These are phyloP conservation scores for Pseudofabraea citricarpa DNA, from an alignment of 2,329 filamentous ascomycete genomes.

Conservation along the genomic window DNA sequence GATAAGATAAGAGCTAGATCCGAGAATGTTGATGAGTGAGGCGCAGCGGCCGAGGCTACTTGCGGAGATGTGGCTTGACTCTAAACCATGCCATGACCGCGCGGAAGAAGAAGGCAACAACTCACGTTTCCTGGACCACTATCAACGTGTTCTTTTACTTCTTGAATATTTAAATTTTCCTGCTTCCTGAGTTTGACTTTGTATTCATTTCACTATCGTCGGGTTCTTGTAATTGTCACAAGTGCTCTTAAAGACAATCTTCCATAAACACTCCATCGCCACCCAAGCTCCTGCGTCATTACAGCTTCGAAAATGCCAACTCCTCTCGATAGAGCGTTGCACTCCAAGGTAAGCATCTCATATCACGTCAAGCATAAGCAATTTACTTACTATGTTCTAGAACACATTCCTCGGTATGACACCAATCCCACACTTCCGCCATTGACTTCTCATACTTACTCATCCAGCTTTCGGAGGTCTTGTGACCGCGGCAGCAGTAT, in stretches of 20 bases:
- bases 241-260: no score
- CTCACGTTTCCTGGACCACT: no score
- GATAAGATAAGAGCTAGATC: not conserved
- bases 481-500: conserved; percentile 74
- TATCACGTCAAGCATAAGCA: not conserved
- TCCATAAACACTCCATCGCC: not conserved
- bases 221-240: no score
- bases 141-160: no score
- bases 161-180: conserved; percentile 6
- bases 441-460: conserved; percentile 4
- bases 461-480: conserved; percentile 70
- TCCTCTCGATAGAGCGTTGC: conserved; percentile 61
- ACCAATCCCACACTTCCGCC: not conserved
- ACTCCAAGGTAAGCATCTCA: conserved; percentile 54
- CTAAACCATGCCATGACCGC: no score
- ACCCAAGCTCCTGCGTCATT: conserved; percentile 2
- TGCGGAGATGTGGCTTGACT: not conserved
- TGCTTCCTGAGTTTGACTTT: no score
- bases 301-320: conserved; percentile 55
- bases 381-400: conserved; percentile 33
- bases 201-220: no score
- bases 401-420: conserved; percentile 63
- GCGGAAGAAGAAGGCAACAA: not conserved
- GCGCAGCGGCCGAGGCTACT: conserved; percentile 3
- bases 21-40: conserved; percentile 4